Conservation (phyloP, 176 grass and related monocot genomes). For the Aegilops speltoides region DNA sequence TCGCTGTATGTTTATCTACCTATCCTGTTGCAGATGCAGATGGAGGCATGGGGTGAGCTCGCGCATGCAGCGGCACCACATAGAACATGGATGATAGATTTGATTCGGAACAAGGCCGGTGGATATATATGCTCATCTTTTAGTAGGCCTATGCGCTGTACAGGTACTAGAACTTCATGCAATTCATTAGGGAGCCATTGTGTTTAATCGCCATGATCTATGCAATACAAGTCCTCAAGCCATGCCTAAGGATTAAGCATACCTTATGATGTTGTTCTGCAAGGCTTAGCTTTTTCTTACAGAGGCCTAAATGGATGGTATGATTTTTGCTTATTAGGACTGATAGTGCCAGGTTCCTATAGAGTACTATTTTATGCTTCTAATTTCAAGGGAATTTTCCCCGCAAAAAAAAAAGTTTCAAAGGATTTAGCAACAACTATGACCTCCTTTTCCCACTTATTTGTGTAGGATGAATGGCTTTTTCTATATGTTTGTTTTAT, state of each 20-base stretch:
- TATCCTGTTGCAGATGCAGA: conserved; percentile 8
- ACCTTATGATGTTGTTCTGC: no score
- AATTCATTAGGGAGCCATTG: not conserved
- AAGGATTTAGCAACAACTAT: no score
- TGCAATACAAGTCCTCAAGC: not conserved
- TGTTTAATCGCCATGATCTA: not conserved
- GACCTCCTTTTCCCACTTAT: no score
- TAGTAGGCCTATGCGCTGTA: conserved; percentile 14
- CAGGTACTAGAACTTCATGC: not conserved
- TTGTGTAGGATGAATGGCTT: no score
- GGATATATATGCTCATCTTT: conserved; percentile 33
- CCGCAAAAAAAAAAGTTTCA: no score
- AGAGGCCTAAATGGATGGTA: not conserved
- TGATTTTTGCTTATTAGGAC: not conserved
- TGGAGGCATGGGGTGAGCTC: not conserved
- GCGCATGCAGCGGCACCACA: conserved; percentile 23
- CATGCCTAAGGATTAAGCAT: not conserved
- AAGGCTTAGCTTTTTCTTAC: not conserved
- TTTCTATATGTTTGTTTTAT: no score
- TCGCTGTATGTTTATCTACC: conserved; percentile 35
- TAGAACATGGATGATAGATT: conserved; percentile 19
- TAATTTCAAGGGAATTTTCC: not conserved
- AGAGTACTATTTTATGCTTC: not conserved
- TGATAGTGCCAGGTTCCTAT: not conserved
- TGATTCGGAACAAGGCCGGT: conserved; percentile 2